A percentile compares a stretch with the other conserved stretches of the same genome.
These are phyloP conservation scores for Agaricus bisporus DNA, from an alignment of 768 basidiomycete species.

Conservation along the genomic window DNA sequence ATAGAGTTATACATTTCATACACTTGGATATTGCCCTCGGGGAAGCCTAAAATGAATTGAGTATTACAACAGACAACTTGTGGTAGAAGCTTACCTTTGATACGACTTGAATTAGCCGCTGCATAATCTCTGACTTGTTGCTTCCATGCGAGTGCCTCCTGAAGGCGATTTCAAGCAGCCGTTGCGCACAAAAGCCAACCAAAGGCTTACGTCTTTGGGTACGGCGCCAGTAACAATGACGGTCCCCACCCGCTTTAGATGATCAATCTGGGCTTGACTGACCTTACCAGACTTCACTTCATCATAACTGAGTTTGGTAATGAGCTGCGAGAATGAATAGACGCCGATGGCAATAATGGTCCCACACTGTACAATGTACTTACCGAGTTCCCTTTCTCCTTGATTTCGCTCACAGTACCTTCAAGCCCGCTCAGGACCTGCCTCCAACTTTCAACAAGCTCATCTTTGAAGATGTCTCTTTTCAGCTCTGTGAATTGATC, in stretches of 20 bases:
- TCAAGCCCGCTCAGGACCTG: slow-evolving; percentile 51
- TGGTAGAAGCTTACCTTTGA: slow-evolving; percentile 38
- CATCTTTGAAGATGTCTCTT: slow-evolving; percentile 46
- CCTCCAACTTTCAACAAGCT: slow-evolving; percentile 48
- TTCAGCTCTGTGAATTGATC: slow-evolving; percentile 54
- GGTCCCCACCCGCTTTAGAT: slow-evolving; percentile 49
- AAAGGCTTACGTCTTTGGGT: slow-evolving; percentile 28
- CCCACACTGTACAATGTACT: slow-evolving; percentile 13
- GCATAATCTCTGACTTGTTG: slow-evolving; percentile 48
- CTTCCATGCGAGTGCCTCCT: slow-evolving; percentile 53
- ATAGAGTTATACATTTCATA: slow-evolving; percentile 71
- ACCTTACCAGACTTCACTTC: slow-evolving; percentile 38
- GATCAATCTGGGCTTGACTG: slow-evolving; percentile 37
- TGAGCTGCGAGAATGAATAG: slow-evolving; percentile 32
- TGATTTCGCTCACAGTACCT: slow-evolving; percentile 37
- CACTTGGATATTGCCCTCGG: slow-evolving; percentile 60
- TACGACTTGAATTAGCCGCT: slow-evolving; percentile 51
- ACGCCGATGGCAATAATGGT: not conserved
- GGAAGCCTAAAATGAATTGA: slow-evolving; percentile 44
- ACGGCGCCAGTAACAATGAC: slow-evolving; percentile 60
- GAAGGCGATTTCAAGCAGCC: slow-evolving; percentile 51
- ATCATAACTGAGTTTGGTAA: slow-evolving; percentile 57
- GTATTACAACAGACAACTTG: slow-evolving; percentile 43
- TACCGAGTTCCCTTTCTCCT: slow-evolving; percentile 43
- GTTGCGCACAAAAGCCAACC: not conserved